Base-by-base conservation (phyloP, 441 rosid genomes). In the Erysimum cheiri region DNA sequence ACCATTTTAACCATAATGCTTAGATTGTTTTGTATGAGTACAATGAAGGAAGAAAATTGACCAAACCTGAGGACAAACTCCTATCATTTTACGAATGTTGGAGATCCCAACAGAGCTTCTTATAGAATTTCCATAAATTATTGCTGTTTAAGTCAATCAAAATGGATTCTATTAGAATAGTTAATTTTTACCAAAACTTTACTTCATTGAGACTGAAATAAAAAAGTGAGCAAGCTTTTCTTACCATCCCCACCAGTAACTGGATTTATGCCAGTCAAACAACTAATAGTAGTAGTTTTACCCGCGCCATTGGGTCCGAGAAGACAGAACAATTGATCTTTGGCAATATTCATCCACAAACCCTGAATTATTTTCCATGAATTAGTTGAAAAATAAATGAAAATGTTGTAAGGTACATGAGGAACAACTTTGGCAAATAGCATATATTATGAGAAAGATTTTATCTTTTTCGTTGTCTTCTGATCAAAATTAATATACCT, bases 1-100 rank as follows among this genome's bases (percentile, higher is more conserved):
- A n/a, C n/a, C n/a, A n/a, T n/a, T n/a, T n/a, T n/a, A n/a, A n/a
- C n/a, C n/a, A n/a, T n/a, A n/a, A n/a, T n/a, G n/a, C n/a, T n/a
- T n/a, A n/a, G n/a, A n/a, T n/a, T 10, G 60, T 59, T 60, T 35
- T 60, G 44, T 37, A 5, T 32, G 29, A 31, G n/a, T 39, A 40
- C 15, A 48, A 55, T 19, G 47, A 37, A 26, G 32, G 33, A 33
- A 56, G 62, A 24, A 64, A 37, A 7, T 6, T 33, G 67, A 75
- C n/a, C n/a, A n/a, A n/a, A n/a, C 98, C 95, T 91, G 98, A 54
- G 98, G 98, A 83, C 98, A 94, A 61, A 94, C 96, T 68, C 99
- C 99, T 6, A 92, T 90, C 17, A 88, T 78, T 80, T 80, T 83
- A 74, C 85, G 83, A 71, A 94, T 86, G 77, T 85, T 90, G 69